phyloP scores from a whole-genome alignment of 192 early-diverging fungal species.

The Podila minutissima region DNA sequence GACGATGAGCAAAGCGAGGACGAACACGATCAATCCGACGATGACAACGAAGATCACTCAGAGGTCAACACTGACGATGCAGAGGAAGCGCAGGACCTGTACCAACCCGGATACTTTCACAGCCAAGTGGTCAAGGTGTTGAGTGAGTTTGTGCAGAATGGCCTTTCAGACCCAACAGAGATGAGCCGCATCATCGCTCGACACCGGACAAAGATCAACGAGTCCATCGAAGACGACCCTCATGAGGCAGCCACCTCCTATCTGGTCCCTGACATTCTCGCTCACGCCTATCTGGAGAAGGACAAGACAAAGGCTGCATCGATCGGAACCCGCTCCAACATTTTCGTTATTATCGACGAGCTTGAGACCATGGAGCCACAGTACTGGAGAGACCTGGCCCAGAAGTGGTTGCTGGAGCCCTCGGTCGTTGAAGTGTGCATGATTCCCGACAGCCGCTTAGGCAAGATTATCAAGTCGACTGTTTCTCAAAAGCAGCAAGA shows the following conservation, averaged over 20 bases:
- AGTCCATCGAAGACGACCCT: slow-evolving; percentile 66
- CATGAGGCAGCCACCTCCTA: slow-evolving; percentile 64
- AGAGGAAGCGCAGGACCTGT: slow-evolving; percentile 55
- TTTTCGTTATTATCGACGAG: slow-evolving; percentile 66
- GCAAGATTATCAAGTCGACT: slow-evolving; percentile 56
- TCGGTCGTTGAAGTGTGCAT: slow-evolving; percentile 67
- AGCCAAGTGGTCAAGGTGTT: slow-evolving; percentile 66
- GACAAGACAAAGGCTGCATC: slow-evolving; percentile 50
- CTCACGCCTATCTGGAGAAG: slow-evolving; percentile 63
- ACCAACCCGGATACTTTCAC: slow-evolving; percentile 70
- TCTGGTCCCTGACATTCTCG: slow-evolving; percentile 65
- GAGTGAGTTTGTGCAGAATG: slow-evolving; percentile 57
- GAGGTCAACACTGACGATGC: slow-evolving; percentile 5
- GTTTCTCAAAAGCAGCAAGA: slow-evolving; percentile 50
- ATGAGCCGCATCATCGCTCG: slow-evolving; percentile 54
- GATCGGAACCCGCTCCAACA: slow-evolving; percentile 62
- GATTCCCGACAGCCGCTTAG: slow-evolving; percentile 61
- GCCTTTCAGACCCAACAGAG: slow-evolving; percentile 40
- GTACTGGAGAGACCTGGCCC: slow-evolving; percentile 65
- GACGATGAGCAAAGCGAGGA: background rate
- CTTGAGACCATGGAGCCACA: slow-evolving; percentile 57
- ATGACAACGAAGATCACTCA: background rate
- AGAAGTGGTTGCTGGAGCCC: slow-evolving; percentile 65
- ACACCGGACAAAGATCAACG: slow-evolving; percentile 57
- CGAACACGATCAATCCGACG: background rate